Base-by-base conservation (phyloP, 169 alveolate genomes). In the Blepharisma undulans region DNA sequence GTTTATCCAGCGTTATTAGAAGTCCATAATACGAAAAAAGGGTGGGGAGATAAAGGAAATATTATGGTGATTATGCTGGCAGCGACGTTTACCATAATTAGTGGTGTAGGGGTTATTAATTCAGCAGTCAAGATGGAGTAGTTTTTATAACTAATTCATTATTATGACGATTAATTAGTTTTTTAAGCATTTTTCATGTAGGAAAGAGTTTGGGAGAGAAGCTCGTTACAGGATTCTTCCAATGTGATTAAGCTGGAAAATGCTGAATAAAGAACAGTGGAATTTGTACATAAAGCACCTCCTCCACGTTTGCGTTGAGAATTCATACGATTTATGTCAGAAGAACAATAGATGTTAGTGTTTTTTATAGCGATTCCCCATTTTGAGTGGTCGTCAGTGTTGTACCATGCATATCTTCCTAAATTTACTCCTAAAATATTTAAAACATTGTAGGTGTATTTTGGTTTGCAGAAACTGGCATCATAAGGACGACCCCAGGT, bases 401-500 rank as follows among this genome's bases (percentile, higher is more conserved):
- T 25, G 16, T n/a, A 32, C 89, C 89, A 84, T 14, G 48, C 32
- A 19, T 36, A 22, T 4, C 34, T 60, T 7, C 34, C 78, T 1
- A 84, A 14, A 12, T 34, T n/a, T 25, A 84, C 36, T 6, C 48
- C 32, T 21, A 22, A 27, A 59, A 84, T 36, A 60, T 84, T 84
- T 21, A 84, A 25, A n/a, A 84, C 78, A 6, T 84, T 25, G n/a
- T 84, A 60, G 7, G 14, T 36, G 61, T 79, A 29, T n/a, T 79
- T 79, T 21, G 87, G 87, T n/a, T 32, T 22, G 81, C 89, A 84
- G 10, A 36, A 32, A 22, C 77, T 32, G 60, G 36, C 61, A n/a
- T 32, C 22, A 60, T 84, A 84, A 12, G 89, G 89, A n/a, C 89
- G 33, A 4, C 89, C 89, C 89, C 89, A 84, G 27, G 76, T 22